These are phyloP conservation scores for Adiantum capillusveneris DNA, from an alignment of 75 land plant species.

Conservation along the genomic window DNA sequence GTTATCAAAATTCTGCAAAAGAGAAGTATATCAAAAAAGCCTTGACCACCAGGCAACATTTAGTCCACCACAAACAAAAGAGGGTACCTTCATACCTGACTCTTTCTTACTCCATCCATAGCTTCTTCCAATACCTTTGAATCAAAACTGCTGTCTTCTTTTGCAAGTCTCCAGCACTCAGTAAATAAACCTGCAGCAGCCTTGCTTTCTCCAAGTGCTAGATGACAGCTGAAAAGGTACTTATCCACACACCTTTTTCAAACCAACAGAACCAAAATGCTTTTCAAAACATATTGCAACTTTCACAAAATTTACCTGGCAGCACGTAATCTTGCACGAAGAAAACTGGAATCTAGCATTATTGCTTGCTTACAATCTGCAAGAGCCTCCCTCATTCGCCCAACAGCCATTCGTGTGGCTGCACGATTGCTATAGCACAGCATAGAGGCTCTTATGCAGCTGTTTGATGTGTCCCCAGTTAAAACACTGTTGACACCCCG, in stretches of 20 bases:
- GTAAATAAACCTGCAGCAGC: slow-evolving; percentile 56
- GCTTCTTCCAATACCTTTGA: slow-evolving; percentile 66
- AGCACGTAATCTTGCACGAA: slow-evolving; percentile 71
- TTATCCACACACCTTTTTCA: too few species aligned
- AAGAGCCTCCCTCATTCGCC: slow-evolving; percentile 86
- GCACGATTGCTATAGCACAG: slow-evolving; percentile 98
- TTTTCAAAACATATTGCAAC: background rate
- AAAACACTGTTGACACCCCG: slow-evolving; percentile 67
- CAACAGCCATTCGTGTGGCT: slow-evolving; percentile 85
- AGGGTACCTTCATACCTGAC: slow-evolving; percentile 48
- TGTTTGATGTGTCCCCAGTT: slow-evolving; percentile 51
- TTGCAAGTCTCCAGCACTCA: slow-evolving; percentile 50
- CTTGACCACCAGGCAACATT: too few species aligned
- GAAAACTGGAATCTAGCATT: slow-evolving; percentile 76
- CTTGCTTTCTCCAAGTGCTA: slow-evolving; percentile 78
- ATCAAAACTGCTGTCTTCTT: slow-evolving; percentile 35
- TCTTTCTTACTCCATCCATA: slow-evolving; percentile 74
- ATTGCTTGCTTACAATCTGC: slow-evolving; percentile 73
- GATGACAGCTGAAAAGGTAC: slow-evolving; percentile 52
- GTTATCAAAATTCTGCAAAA: slow-evolving; percentile 49
- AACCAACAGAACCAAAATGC: too few species aligned
- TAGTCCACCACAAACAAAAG: too few species aligned
- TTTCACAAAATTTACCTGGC: slow-evolving; percentile 45
- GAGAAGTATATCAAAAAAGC: too few species aligned
- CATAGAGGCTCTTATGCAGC: slow-evolving; percentile 69